Evolutionary conservation across 306 rosid species (phyloP).

Genomic region (Betula pendula): DNA sequence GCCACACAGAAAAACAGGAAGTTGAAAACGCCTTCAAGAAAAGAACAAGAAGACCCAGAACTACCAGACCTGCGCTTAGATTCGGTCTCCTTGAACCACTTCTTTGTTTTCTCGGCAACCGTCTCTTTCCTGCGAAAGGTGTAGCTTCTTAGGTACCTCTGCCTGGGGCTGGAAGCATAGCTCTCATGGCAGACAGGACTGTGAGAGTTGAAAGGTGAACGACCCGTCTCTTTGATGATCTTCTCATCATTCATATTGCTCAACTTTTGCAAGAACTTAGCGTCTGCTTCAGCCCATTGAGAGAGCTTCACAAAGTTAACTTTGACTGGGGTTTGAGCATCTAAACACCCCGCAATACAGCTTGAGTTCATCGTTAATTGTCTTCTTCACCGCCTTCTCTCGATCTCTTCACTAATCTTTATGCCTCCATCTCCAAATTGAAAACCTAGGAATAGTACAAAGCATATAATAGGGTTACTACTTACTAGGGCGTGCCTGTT

Average conservation of each 20-base stretch:
- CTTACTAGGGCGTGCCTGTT: no score
- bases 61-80: not conserved
- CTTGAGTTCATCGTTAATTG: not conserved
- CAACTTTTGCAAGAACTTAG: slow-evolving; percentile 6
- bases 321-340: not conserved
- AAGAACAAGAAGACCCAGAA: not conserved
- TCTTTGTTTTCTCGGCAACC: not conserved
- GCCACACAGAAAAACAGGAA: not conserved
- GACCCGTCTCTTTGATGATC: not conserved
- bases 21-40: not conserved
- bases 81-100: not conserved
- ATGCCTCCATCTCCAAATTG: no score
- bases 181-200: not conserved
- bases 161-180: slow-evolving; percentile 10
- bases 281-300: slow-evolving; percentile 4
- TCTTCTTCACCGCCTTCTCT: not conserved
- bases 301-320: not conserved
- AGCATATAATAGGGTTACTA: no score
- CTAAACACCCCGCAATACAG: not conserved
- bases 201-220: not conserved
- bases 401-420: no score
- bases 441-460: no score
- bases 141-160: slow-evolving; percentile 6
- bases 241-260: not conserved
- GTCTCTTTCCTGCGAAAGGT: not conserved